These are phyloP conservation scores for Beauveria rudraprayagi DNA, from an alignment of 2,329 filamentous ascomycete species.

Conservation along the genomic window DNA sequence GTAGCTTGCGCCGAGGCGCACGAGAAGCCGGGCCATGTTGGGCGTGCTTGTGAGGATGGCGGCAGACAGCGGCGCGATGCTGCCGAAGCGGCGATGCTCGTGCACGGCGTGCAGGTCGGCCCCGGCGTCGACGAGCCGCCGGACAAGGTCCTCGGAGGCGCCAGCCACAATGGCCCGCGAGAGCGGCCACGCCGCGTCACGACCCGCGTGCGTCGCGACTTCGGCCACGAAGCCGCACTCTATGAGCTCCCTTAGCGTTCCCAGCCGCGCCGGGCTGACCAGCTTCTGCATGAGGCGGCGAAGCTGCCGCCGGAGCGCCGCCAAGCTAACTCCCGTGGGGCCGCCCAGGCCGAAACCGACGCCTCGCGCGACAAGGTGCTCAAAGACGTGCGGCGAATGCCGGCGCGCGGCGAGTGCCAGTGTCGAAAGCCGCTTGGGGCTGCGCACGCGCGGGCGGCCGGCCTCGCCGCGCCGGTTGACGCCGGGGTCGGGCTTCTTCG, in stretches of 20 bases:
- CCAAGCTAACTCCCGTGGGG: neutral
- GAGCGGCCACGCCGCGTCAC: neutral
- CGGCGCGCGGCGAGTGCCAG: neutral
- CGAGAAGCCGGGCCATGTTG: neutral
- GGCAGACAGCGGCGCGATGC: neutral
- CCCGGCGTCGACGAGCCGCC: neutral
- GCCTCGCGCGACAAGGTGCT: neutral
- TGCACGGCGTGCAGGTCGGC: neutral
- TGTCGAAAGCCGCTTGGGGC: neutral
- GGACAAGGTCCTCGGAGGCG: neutral
- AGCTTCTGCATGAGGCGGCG: neutral
- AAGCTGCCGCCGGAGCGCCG: neutral
- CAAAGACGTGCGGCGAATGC: neutral
- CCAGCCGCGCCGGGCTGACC: neutral
- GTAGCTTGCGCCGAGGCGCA: neutral
- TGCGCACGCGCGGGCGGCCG: neutral
- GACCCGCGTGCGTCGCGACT: neutral
- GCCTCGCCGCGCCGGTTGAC: neutral
- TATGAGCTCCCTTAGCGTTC: neutral
- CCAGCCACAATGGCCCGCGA: conserved; percentile 1
- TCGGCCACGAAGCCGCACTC: neutral
- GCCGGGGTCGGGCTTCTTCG: neutral
- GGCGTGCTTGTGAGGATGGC: neutral
- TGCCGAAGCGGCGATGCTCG: neutral
- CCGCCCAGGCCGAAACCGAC: neutral